Conservation (phyloP, 768 basidiomycete genomes). For the Nevesoporus exiguus region DNA sequence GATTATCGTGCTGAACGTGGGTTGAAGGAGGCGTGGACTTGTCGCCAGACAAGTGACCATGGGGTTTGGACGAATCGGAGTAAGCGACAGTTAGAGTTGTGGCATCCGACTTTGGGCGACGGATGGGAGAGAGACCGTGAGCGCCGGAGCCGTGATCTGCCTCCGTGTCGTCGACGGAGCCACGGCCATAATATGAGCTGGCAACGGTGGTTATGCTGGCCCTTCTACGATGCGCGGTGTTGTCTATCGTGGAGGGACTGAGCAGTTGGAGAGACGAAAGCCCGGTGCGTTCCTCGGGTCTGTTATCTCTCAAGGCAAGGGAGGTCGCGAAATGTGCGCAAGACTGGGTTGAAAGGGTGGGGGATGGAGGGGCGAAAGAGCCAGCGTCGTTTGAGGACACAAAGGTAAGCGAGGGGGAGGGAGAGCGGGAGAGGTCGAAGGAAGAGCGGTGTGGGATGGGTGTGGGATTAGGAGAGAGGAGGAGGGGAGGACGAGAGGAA, state of each 20-base stretch:
- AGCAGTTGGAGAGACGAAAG: constrained; percentile 51
- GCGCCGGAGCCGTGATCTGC: constrained; percentile 39
- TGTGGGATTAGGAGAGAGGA: constrained; percentile 23
- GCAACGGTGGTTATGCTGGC: constrained; percentile 53
- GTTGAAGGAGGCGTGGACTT: constrained; percentile 13
- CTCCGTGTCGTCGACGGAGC: constrained; percentile 44
- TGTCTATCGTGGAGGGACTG: constrained; percentile 35
- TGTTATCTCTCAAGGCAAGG: constrained; percentile 62
- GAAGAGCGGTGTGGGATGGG: constrained; percentile 22
- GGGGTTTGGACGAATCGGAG: constrained; percentile 32
- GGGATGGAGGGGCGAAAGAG: constrained; percentile 60
- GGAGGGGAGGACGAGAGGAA: background rate
- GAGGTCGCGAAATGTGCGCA: constrained; percentile 57
- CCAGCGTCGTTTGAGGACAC: constrained; percentile 44
- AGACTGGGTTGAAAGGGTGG: constrained; percentile 67
- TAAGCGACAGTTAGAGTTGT: constrained; percentile 36
- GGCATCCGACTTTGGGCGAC: constrained; percentile 35
- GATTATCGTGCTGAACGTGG: constrained; percentile 23
- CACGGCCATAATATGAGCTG: constrained; percentile 40
- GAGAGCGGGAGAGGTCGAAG: constrained; percentile 28
- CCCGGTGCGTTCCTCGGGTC: constrained; percentile 57
- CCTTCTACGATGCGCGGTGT: constrained; percentile 47
- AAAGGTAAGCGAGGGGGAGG: constrained; percentile 29
- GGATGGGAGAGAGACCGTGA: constrained; percentile 28
- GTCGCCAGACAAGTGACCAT: constrained; percentile 1